phyloP scores from a whole-genome alignment of 2,329 filamentous ascomycete genomes.

The Aspergillus sp. region DNA sequence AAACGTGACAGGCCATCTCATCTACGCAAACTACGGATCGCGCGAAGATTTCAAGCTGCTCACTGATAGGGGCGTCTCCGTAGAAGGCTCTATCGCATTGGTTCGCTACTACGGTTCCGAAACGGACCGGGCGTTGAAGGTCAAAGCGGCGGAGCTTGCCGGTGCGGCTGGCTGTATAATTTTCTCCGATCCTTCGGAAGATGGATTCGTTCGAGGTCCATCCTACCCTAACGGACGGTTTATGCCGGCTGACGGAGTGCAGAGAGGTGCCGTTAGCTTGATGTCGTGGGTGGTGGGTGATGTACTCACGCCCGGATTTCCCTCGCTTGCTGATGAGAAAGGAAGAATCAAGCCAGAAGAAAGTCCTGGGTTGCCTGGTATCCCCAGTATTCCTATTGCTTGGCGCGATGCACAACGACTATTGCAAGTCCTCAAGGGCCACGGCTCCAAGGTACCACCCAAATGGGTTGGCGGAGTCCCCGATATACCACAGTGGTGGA shows the following conservation, averaged over 20 bases:
- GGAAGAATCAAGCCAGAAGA: constrained; percentile 63
- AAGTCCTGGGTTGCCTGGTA: constrained; percentile 66
- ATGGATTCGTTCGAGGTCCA: constrained; percentile 68
- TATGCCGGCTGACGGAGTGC: constrained; percentile 75
- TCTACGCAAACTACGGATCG: constrained; percentile 91
- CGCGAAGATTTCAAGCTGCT: constrained; percentile 73
- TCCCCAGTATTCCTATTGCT: constrained; percentile 82
- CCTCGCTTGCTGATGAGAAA: constrained; percentile 44
- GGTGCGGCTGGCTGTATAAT: constrained; percentile 84
- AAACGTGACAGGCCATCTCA: constrained; percentile 74
- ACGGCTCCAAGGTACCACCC: constrained; percentile 61
- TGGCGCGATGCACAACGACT: constrained; percentile 83
- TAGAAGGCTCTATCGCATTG: constrained; percentile 74
- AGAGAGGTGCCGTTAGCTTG: constrained; percentile 72
- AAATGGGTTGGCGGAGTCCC: constrained; percentile 74
- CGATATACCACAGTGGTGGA: constrained; percentile 73
- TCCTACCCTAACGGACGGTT: constrained; percentile 70
- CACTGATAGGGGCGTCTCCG: constrained; percentile 62
- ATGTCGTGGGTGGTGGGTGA: constrained; percentile 82
- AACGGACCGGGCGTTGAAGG: constrained; percentile 67
- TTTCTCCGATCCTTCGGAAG: constrained; percentile 82
- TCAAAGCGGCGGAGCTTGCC: constrained; percentile 81
- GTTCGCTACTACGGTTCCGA: constrained; percentile 74
- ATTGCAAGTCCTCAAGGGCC: constrained; percentile 66
- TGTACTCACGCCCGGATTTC: constrained; percentile 82